Evolutionary conservation across 2,329 filamentous ascomycete genomes (phyloP).

Genomic region (Beauveria rudraprayagi): DNA sequence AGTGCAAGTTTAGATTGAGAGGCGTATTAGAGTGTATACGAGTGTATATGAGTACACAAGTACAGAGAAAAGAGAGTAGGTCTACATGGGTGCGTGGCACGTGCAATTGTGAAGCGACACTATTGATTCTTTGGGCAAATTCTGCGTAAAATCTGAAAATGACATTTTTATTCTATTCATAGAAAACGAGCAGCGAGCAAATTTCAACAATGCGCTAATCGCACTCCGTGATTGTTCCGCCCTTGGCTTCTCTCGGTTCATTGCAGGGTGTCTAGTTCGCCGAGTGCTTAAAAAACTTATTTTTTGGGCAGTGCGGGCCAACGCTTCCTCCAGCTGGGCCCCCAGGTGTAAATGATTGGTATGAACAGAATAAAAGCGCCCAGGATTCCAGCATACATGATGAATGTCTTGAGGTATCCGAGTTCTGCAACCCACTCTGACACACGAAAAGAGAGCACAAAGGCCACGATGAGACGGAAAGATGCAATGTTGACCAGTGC

Average conservation of each 20-base stretch:
- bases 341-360: conserved; percentile 20
- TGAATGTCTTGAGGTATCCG: conserved; percentile 21
- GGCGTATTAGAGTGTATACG: too few relatives aligned
- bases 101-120: too few relatives aligned
- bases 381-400: conserved; percentile 24
- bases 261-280: not conserved
- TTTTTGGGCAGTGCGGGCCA: not conserved
- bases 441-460: conserved; percentile 21
- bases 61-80: too few relatives aligned
- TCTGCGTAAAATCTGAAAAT: not conserved
- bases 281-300: not conserved
- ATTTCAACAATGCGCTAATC: not conserved
- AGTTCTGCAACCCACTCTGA: conserved; percentile 20
- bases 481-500: conserved; percentile 26
- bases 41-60: too few relatives aligned
- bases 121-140: too few relatives aligned
- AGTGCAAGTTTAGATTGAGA: too few relatives aligned
- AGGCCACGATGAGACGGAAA: conserved; percentile 23
- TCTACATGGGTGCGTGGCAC: too few relatives aligned
- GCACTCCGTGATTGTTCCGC: too few relatives aligned
- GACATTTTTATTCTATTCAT: not conserved
- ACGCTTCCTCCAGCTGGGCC: not conserved
- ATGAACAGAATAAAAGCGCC: conserved; percentile 23
- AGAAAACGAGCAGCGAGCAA: not conserved
- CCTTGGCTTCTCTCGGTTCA: not conserved